Evolutionary conservation across 306 rosid species (phyloP).

Genomic region (Argentina anserina): DNA sequence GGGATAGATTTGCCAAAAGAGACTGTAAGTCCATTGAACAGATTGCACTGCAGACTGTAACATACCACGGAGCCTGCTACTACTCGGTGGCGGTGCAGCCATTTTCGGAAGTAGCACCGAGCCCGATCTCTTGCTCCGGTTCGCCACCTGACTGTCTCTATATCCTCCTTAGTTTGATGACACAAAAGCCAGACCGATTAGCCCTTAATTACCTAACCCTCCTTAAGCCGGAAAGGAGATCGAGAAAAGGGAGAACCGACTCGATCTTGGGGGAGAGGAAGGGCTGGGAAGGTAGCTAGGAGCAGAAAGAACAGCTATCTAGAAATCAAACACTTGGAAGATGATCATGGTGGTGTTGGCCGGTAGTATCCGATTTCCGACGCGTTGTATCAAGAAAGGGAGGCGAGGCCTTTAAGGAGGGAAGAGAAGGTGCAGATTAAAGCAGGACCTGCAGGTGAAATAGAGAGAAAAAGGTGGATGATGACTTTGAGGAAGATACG

Average conservation of each 20-base stretch:
- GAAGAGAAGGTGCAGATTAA: conserved; percentile 14
- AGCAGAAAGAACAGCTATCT: conserved; percentile 8
- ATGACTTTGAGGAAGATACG: conserved; percentile 74
- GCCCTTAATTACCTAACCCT: not conserved
- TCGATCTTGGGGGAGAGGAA: conserved; percentile 20
- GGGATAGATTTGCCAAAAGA: conserved; percentile 86
- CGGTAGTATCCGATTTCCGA: not conserved
- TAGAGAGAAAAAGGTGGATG: conserved; percentile 28
- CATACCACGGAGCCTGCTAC: conserved; percentile 57
- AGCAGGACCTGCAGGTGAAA: conserved; percentile 18
- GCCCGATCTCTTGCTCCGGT: not conserved
- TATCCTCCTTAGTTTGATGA: not conserved
- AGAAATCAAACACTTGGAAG: conserved; percentile 5
- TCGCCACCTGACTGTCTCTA: not conserved
- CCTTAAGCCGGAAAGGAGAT: not conserved
- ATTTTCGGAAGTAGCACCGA: conserved; percentile 13
- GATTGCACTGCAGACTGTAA: conserved; percentile 93
- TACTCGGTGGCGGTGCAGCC: conserved; percentile 48
- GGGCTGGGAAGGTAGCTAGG: not conserved
- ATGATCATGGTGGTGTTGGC: not conserved
- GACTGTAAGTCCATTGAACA: conserved; percentile 94
- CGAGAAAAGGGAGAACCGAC: not conserved
- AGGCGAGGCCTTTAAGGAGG: not conserved
- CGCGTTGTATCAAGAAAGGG: not conserved
- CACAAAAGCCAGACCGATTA: not conserved